Percentiles rank a stretch among this genome's conserved stretches.
phyloP scores from a whole-genome alignment of 2,329 filamentous ascomycete genomes.

The Penicillium sp. region DNA sequence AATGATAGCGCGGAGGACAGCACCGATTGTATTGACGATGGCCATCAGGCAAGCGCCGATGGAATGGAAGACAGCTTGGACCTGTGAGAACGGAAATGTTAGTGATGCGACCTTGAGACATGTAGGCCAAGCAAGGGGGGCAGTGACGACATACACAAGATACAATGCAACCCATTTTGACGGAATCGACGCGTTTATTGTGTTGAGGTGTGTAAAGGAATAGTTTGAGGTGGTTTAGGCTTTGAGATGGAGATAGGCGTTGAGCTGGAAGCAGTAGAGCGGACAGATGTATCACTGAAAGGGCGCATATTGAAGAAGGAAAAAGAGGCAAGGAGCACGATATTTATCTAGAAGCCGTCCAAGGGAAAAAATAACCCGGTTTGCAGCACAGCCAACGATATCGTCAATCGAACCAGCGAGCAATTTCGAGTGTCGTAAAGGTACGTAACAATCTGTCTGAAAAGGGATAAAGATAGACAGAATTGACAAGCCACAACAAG shows the following conservation, averaged over 20 bases:
- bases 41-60: conserved; percentile 68
- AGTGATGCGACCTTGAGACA: not conserved
- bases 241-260: conserved; percentile 6
- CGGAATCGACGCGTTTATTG: not conserved
- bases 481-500: conserved; percentile 4
- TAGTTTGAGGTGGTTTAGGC: conserved; percentile 13
- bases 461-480: conserved; percentile 22
- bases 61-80: conserved; percentile 59
- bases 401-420: not conserved
- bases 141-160: conserved; percentile 68
- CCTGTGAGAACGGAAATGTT: conserved; percentile 42
- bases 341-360: not conserved
- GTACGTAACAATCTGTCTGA: conserved; percentile 20
- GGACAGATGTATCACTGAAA: conserved; percentile 28
- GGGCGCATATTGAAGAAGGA: conserved; percentile 25
- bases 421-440: not conserved
- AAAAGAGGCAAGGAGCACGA: not conserved
- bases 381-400: not conserved
- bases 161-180: conserved; percentile 77
- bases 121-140: not conserved
- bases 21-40: conserved; percentile 66
- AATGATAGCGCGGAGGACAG: conserved; percentile 66
- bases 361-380: conserved; percentile 3
- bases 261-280: conserved; percentile 31
- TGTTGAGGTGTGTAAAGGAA: conserved; percentile 10